Conservation (phyloP, 225 moss, liverwort and hornwort species). For the Sphagnum contortum region DNA sequence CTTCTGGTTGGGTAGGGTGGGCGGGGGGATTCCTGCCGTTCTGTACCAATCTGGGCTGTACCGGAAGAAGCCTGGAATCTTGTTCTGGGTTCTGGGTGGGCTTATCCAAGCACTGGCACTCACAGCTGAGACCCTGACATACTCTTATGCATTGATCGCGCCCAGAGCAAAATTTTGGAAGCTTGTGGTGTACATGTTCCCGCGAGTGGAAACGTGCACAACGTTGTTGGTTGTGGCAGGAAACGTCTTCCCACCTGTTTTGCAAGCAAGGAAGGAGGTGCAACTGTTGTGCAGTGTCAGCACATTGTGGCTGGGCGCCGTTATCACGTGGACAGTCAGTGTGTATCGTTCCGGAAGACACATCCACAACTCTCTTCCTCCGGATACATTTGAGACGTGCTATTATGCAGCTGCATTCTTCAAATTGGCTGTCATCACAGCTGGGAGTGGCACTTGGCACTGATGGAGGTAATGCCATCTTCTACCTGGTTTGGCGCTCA, state of each 20-base stretch:
- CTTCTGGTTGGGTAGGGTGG: not conserved
- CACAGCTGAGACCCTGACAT: not conserved
- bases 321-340: not conserved
- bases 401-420: not conserved
- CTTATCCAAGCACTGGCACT: not conserved
- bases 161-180: not conserved
- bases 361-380: not conserved
- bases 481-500: no score
- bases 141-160: not conserved
- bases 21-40: not conserved
- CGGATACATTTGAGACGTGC: not conserved
- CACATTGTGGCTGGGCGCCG: not conserved
- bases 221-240: not conserved
- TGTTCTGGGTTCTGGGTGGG: not conserved
- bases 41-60: not conserved
- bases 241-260: not conserved
- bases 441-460: slow-evolving; percentile 1
- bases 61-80: not conserved
- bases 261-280: not conserved
- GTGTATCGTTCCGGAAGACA: not conserved
- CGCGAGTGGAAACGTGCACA: not conserved
- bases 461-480: no score
- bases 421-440: not conserved
- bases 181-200: not conserved
- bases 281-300: not conserved